These are phyloP conservation scores for Oenanthe sinensis DNA, from an alignment of 129 eudicot species.

Conservation along the genomic window DNA sequence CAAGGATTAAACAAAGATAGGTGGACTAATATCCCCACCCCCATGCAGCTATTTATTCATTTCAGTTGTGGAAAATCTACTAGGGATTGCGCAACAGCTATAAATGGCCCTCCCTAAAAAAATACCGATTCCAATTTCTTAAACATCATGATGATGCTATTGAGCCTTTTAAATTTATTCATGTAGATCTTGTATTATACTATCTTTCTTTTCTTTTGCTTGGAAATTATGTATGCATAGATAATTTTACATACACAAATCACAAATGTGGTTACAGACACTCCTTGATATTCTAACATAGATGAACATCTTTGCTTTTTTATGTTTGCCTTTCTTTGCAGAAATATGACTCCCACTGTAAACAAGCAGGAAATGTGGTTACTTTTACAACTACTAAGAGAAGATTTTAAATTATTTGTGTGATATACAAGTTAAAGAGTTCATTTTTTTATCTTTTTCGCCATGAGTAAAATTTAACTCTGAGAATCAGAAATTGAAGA, in stretches of 20 bases:
- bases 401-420: too few relatives aligned
- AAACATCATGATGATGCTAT: not conserved
- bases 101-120: not conserved
- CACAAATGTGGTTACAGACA: too few relatives aligned
- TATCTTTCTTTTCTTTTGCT: not conserved
- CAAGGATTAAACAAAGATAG: not conserved
- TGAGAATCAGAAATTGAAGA: too few relatives aligned
- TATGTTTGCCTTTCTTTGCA: too few relatives aligned
- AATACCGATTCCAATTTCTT: not conserved
- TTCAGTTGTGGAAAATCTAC: not conserved
- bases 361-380: too few relatives aligned
- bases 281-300: too few relatives aligned
- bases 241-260: not conserved
- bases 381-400: too few relatives aligned
- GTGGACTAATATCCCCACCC: not conserved
- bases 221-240: not conserved
- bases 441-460: too few relatives aligned
- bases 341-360: too few relatives aligned
- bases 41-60: not conserved
- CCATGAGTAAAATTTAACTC: too few relatives aligned
- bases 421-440: too few relatives aligned
- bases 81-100: constrained; percentile 4
- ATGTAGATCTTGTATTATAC: not conserved
- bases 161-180: not conserved
- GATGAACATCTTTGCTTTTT: too few relatives aligned